phyloP scores from a whole-genome alignment of 106 monocot species.

The Vanilla planifolia region DNA sequence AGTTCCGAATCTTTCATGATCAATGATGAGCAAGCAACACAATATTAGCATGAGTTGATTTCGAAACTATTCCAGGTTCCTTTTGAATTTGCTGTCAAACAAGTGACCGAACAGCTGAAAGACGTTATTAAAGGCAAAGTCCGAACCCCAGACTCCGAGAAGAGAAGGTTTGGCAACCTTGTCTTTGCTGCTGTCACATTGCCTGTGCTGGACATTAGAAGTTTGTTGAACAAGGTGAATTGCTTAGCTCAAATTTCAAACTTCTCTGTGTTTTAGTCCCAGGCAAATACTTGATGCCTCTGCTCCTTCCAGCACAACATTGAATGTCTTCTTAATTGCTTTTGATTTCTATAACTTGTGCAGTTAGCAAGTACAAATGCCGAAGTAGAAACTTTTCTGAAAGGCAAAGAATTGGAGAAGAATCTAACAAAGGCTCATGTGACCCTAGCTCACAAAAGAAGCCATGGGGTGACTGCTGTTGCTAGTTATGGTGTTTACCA shows the following conservation, averaged over 20 bases:
- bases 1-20: too few relatives aligned
- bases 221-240: slow-evolving; percentile 57
- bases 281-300: background rate
- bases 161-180: slow-evolving; percentile 84
- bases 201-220: slow-evolving; percentile 39
- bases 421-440: slow-evolving; percentile 62
- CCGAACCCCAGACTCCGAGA: slow-evolving; percentile 51
- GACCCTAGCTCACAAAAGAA: slow-evolving; percentile 93
- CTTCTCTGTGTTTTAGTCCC: background rate
- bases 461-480: slow-evolving; percentile 75
- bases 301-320: background rate
- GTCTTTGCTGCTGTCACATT: slow-evolving; percentile 90
- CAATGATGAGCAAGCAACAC: too few relatives aligned
- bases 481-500: slow-evolving; percentile 62
- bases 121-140: slow-evolving; percentile 58
- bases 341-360: too few relatives aligned
- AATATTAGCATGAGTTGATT: too few relatives aligned
- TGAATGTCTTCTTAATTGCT: background rate
- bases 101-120: slow-evolving; percentile 76
- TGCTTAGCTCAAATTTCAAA: background rate
- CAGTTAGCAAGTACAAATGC: slow-evolving; percentile 51
- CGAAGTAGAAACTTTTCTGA: slow-evolving; percentile 27
- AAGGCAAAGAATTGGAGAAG: slow-evolving; percentile 32
- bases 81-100: slow-evolving; percentile 71
- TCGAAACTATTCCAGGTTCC: slow-evolving; percentile 86